Evolutionary conservation across 1,284 basidiomycete genomes (phyloP).

Genomic region (Tylopilus orsonianus): DNA sequence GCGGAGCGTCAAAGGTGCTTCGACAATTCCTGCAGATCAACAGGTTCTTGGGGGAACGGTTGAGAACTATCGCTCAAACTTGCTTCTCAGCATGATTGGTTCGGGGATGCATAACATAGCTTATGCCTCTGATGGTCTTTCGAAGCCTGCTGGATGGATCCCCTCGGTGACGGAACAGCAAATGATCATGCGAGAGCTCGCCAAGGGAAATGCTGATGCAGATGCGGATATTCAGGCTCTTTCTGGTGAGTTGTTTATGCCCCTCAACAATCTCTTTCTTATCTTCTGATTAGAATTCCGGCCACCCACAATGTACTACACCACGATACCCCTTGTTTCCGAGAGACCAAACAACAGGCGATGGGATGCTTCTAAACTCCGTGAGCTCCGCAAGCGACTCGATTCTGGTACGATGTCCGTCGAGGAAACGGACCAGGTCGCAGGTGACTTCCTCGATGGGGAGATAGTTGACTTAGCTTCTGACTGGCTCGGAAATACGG

Average conservation of each 20-base stretch:
- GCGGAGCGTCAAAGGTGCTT: slow-evolving; percentile 81
- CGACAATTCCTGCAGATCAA: slow-evolving; percentile 85
- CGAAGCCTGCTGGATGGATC: slow-evolving; percentile 61
- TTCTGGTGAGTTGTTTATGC: slow-evolving; percentile 57
- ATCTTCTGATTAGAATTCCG: slow-evolving; percentile 62
- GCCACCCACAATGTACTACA: slow-evolving; percentile 90
- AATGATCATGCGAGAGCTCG: slow-evolving; percentile 93
- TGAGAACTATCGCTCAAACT: slow-evolving; percentile 92
- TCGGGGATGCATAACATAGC: slow-evolving; percentile 73
- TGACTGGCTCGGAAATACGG: slow-evolving; percentile 98
- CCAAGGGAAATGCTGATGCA: slow-evolving; percentile 72
- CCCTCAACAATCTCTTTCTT: slow-evolving; percentile 5
- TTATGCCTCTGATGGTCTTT: slow-evolving; percentile 50
- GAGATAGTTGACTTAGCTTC: slow-evolving; percentile 94
- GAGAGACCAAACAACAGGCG: slow-evolving; percentile 83
- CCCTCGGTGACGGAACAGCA: slow-evolving; percentile 86
- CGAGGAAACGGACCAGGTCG: slow-evolving; percentile 90
- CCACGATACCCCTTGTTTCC: slow-evolving; percentile 83
- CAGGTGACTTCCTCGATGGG: slow-evolving; percentile 86
- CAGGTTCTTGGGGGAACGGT: slow-evolving; percentile 88
- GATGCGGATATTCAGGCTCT: slow-evolving; percentile 83
- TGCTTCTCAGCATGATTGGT: slow-evolving; percentile 87
- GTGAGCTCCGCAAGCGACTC: slow-evolving; percentile 89
- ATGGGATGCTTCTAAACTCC: slow-evolving; percentile 92
- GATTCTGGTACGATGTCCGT: slow-evolving; percentile 75